Evolutionary conservation across 495 filamentous ascomycete species (phyloP).

Genomic region (Aspergillus baeticus): DNA sequence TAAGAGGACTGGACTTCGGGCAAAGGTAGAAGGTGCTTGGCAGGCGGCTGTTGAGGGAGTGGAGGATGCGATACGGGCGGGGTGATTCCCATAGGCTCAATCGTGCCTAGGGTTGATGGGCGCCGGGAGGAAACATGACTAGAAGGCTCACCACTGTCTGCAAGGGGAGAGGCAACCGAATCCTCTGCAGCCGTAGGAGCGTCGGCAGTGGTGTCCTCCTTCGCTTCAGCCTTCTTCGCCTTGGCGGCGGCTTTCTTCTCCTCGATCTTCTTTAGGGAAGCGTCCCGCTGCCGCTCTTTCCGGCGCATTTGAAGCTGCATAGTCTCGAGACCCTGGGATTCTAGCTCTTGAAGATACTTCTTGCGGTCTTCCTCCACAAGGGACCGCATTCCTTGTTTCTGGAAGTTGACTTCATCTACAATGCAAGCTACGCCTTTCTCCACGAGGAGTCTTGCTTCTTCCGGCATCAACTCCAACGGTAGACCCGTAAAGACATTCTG

Average conservation of each 20-base stretch:
- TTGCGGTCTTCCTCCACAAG: slow-evolving; percentile 55
- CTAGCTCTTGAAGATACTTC: slow-evolving; percentile 43
- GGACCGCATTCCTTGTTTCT: slow-evolving; percentile 57
- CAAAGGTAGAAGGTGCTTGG: slow-evolving; percentile 28
- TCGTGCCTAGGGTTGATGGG: slow-evolving; percentile 11
- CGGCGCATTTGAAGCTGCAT: slow-evolving; percentile 38
- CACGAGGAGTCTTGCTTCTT: slow-evolving; percentile 82
- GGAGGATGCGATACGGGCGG: slow-evolving; percentile 60
- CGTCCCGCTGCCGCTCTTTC: slow-evolving; percentile 40
- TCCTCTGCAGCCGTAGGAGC: slow-evolving; percentile 19
- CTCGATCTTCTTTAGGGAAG: slow-evolving; percentile 41
- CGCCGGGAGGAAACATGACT: slow-evolving; percentile 23
- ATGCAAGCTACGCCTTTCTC: slow-evolving; percentile 77
- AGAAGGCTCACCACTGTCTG: slow-evolving; percentile 18
- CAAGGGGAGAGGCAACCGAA: slow-evolving; percentile 46
- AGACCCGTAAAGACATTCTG: slow-evolving; percentile 94
- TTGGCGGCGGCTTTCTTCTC: slow-evolving; percentile 37
- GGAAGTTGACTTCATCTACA: slow-evolving; percentile 70
- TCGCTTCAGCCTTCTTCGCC: slow-evolving; percentile 32
- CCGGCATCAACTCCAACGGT: slow-evolving; percentile 84
- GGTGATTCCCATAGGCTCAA: slow-evolving; percentile 47
- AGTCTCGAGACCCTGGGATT: slow-evolving; percentile 44
- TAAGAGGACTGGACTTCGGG: slow-evolving; percentile 52
- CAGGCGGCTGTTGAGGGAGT: slow-evolving; percentile 34
- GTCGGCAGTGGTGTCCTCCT: slow-evolving; percentile 19